Evolutionary conservation across 108 stramenopile species (phyloP).

Genomic region (Skeletonema menzelii): DNA sequence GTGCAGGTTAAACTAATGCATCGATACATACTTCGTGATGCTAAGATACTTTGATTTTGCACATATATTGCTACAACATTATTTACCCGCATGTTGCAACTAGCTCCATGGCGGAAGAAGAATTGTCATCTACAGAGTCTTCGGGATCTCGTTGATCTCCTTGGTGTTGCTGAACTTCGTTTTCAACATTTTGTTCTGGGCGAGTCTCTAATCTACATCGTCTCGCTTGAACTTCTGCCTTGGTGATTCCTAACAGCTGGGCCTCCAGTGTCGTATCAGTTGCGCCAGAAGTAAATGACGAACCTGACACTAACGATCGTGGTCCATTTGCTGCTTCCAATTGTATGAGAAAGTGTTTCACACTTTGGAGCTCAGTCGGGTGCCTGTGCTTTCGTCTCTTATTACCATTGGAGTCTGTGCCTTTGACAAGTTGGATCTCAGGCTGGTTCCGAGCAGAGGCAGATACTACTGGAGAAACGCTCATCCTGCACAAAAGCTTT

Average conservation of each 20-base stretch:
- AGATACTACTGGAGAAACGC: conserved; percentile 56
- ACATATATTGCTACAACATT: not conserved
- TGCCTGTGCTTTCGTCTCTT: conserved; percentile 52
- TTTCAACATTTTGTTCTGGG: not conserved
- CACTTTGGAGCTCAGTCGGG: conserved; percentile 10
- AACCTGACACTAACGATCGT: conserved; percentile 4
- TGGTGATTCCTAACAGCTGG: conserved; percentile 41
- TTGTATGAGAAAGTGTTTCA: conserved; percentile 71
- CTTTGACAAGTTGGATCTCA: conserved; percentile 22
- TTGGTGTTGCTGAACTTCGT: not conserved
- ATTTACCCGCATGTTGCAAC: conserved; percentile 22
- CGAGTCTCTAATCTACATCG: conserved; percentile 15
- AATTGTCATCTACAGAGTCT: conserved; percentile 26
- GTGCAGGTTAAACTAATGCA: not conserved
- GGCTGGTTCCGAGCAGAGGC: conserved; percentile 16
- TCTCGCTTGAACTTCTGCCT: conserved; percentile 28
- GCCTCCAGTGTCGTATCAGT: conserved; percentile 54
- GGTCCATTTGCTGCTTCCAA: conserved; percentile 43
- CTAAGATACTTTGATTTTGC: not conserved
- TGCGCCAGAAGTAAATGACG: conserved; percentile 30
- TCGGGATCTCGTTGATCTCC: conserved; percentile 7
- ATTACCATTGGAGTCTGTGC: conserved; percentile 15
- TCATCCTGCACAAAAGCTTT: conserved; percentile 46
- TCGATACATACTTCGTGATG: too few species aligned
- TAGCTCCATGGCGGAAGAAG: conserved; percentile 18